A percentile compares a stretch with the other conserved stretches of the same genome.
These are phyloP conservation scores for Suhomyces vadensis DNA, from an alignment of 805 yeast genomes.

Conservation along the genomic window DNA sequence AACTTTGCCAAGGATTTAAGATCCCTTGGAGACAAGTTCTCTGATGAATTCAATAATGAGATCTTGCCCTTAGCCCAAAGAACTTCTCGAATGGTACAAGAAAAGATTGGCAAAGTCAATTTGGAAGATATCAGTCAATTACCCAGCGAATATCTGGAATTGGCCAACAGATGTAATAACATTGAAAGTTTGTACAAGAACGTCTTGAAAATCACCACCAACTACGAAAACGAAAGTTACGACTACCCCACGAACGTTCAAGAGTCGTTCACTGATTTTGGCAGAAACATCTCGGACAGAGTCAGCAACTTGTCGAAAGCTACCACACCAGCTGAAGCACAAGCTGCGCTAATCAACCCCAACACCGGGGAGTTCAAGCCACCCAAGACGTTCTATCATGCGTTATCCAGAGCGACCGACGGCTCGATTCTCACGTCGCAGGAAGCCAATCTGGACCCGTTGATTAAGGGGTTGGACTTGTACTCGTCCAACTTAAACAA, in stretches of 20 bases:
- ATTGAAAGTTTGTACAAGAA: constrained; percentile 44
- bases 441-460: constrained; percentile 45
- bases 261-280: constrained; percentile 74
- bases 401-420: constrained; percentile 74
- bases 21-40: constrained; percentile 43
- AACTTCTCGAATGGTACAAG: constrained; percentile 77
- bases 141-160: constrained; percentile 72
- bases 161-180: constrained; percentile 41
- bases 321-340: constrained; percentile 78
- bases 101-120: constrained; percentile 68
- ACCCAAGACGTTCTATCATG: constrained; percentile 83
- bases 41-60: constrained; percentile 56
- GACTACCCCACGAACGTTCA: constrained; percentile 78
- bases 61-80: constrained; percentile 70
- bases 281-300: constrained; percentile 62
- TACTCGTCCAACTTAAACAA: constrained; percentile 70
- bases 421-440: constrained; percentile 46
- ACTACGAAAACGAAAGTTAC: constrained; percentile 74
- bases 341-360: constrained; percentile 58
- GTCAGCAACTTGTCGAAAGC: constrained; percentile 71
- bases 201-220: constrained; percentile 44
- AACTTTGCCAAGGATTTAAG: constrained; percentile 44
- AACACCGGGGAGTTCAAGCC: constrained; percentile 47
- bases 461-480: constrained; percentile 63
- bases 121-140: constrained; percentile 71